phyloP scores from a whole-genome alignment of 495 filamentous ascomycete genomes.

The Penicillium egyptiacum region DNA sequence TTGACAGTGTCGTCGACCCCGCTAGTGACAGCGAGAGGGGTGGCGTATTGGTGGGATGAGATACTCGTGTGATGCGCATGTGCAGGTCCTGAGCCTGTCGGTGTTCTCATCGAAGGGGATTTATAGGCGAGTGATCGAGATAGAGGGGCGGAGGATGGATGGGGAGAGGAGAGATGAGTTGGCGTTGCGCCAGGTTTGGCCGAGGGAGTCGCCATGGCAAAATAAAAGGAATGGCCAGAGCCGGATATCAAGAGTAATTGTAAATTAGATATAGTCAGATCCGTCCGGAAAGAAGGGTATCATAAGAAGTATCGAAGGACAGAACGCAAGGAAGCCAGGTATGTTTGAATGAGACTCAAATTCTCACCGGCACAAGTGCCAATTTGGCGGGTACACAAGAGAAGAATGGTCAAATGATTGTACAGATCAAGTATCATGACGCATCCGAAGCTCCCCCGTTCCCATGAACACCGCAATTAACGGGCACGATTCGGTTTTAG shows the following conservation, averaged over 20 bases:
- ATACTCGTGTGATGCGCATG: conserved; percentile 30
- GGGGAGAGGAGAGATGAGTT: conserved; percentile 49
- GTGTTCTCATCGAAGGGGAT: conserved; percentile 47
- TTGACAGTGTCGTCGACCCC: conserved; percentile 44
- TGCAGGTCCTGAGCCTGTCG: conserved; percentile 38
- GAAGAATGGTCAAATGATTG: background rate
- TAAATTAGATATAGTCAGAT: background rate
- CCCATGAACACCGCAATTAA: conserved; percentile 14
- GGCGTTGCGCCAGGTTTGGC: conserved; percentile 49
- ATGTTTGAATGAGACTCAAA: conserved; percentile 15
- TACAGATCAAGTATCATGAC: conserved; percentile 1
- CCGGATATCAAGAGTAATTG: background rate
- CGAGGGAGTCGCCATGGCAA: conserved; percentile 47
- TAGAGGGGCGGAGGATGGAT: conserved; percentile 41
- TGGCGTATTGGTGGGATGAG: conserved; percentile 44
- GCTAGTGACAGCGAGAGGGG: conserved; percentile 38
- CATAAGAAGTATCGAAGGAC: conserved; percentile 5
- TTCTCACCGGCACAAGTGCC: background rate
- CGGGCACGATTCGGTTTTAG: conserved; percentile 1
- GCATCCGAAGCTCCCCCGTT: conserved; percentile 10
- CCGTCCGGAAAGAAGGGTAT: background rate
- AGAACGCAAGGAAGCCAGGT: conserved; percentile 7
- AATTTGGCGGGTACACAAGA: background rate
- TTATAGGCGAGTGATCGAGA: conserved; percentile 44
- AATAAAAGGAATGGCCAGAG: background rate